A percentile compares a stretch with the other conserved stretches of the same genome.
Conservation (phyloP, 2,329 filamentous ascomycete species). For the Rhynchosporium secalis region DNA sequence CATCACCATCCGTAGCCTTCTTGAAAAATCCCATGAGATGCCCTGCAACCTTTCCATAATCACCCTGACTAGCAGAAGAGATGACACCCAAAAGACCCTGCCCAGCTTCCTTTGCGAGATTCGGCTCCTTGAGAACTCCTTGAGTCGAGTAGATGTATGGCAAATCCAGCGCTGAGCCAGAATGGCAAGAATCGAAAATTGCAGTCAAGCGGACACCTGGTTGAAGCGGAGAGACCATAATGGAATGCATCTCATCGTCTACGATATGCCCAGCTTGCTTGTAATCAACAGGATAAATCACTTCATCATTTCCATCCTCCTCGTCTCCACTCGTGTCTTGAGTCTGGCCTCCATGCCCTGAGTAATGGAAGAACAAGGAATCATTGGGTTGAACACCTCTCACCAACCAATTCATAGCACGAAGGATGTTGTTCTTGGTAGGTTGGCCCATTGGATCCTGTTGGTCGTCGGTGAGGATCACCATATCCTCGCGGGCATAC, state of each 20-base stretch:
- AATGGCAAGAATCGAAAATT: slow-evolving; percentile 68
- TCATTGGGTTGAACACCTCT: slow-evolving; percentile 91
- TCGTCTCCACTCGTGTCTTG: slow-evolving; percentile 77
- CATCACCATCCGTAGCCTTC: slow-evolving; percentile 76
- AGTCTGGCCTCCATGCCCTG: slow-evolving; percentile 81
- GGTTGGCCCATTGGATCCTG: slow-evolving; percentile 96
- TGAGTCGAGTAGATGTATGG: slow-evolving; percentile 58
- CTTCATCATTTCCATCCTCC: slow-evolving; percentile 78
- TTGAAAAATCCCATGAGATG: slow-evolving; percentile 82
- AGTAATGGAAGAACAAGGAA: slow-evolving; percentile 96
- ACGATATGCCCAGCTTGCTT: slow-evolving; percentile 74
- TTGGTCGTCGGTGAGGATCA: slow-evolving; percentile 92
- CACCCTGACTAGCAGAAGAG: slow-evolving; percentile 71
- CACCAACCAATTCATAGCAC: slow-evolving; percentile 98
- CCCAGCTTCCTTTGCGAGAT: slow-evolving; percentile 43
- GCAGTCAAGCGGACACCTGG: slow-evolving; percentile 76
- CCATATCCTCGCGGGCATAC: slow-evolving; percentile 95
- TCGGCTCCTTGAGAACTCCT: slow-evolving; percentile 57
- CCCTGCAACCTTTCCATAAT: slow-evolving; percentile 76
- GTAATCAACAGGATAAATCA: slow-evolving; percentile 82
- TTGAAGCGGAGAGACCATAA: slow-evolving; percentile 72
- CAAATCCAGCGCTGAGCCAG: slow-evolving; percentile 62
- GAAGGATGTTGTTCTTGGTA: slow-evolving; percentile 88
- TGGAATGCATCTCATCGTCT: slow-evolving; percentile 77
- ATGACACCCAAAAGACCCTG: slow-evolving; percentile 61